A percentile compares a stretch with the other conserved stretches of the same genome.
Evolutionary conservation across 2,329 filamentous ascomycete species (phyloP).

Genomic region (Epichloe brachyelytri): DNA sequence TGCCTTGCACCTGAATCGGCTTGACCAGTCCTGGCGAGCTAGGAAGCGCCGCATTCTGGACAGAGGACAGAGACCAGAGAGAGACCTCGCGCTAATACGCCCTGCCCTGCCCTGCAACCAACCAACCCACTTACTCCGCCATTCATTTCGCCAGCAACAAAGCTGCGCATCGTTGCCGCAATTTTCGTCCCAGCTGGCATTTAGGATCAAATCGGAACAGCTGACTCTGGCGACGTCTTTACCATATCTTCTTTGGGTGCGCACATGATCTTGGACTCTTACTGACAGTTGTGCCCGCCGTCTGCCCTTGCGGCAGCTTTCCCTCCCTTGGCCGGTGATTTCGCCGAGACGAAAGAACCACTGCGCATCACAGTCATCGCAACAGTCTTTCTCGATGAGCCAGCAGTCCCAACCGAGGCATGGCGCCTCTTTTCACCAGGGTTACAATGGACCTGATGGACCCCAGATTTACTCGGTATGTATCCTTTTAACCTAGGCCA

Average conservation of each 20-base stretch:
- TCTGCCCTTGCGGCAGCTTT: background rate
- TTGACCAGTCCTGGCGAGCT: background rate
- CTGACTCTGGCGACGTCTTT: background rate
- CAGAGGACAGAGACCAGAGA: no score
- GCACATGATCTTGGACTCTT: background rate
- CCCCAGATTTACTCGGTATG: constrained; percentile 52
- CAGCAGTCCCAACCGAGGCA: constrained; percentile 34
- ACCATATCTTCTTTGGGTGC: background rate
- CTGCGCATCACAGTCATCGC: constrained; percentile 37
- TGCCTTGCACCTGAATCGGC: background rate
- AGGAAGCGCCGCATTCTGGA: background rate
- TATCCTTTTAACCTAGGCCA: background rate
- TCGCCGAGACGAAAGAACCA: background rate
- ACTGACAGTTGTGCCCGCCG: background rate
- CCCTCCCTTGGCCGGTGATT: constrained; percentile 1
- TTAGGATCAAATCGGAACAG: background rate
- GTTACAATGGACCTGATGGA: constrained; percentile 25
- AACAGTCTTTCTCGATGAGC: constrained; percentile 45
- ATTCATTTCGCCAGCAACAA: constrained; percentile 5
- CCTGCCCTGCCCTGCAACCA: background rate
- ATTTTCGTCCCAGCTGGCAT: background rate
- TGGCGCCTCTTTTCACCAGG: constrained; percentile 23
- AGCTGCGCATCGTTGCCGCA: background rate
- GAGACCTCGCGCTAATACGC: background rate
- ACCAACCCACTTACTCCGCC: constrained; percentile 6